Evolutionary conservation across 2,329 filamentous ascomycete genomes (phyloP).

Genomic region (Fusarium goolgardi): DNA sequence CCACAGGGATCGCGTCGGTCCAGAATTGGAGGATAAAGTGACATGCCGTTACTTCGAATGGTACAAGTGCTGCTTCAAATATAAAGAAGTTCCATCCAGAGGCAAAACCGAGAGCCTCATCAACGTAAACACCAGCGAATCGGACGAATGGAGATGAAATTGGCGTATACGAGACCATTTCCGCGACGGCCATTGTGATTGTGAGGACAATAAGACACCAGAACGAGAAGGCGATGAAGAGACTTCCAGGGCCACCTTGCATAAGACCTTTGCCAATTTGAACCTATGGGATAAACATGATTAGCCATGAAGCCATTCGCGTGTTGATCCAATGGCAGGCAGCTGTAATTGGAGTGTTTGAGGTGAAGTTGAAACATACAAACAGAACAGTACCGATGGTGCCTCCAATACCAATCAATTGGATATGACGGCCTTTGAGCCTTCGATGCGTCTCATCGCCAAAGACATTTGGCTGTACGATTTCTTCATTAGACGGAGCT

Average conservation of each 20-base stretch:
- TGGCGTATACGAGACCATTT: constrained; percentile 82
- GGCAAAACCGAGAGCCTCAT: constrained; percentile 79
- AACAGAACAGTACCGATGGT: constrained; percentile 72
- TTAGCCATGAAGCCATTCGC: neutral
- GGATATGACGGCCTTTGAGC: constrained; percentile 68
- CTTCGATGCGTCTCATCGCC: constrained; percentile 58
- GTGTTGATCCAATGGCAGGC: neutral
- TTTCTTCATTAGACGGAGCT: neutral
- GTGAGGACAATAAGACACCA: constrained; percentile 72
- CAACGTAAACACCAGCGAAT: constrained; percentile 79
- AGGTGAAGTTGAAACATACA: constrained; percentile 50
- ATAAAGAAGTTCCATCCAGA: constrained; percentile 81
- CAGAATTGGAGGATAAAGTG: constrained; percentile 73
- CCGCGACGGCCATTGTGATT: constrained; percentile 72
- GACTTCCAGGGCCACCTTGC: constrained; percentile 67
- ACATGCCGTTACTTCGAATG: constrained; percentile 74
- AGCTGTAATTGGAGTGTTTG: neutral
- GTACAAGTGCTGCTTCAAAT: constrained; percentile 74
- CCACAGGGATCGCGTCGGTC: constrained; percentile 69
- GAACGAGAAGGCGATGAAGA: constrained; percentile 69
- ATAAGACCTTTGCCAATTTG: constrained; percentile 69
- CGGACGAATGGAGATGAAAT: constrained; percentile 83
- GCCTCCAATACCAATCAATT: constrained; percentile 71
- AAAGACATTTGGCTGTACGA: constrained; percentile 11
- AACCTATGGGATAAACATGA: constrained; percentile 47